Conservation (phyloP, 1,139 yeast genomes). For the Debaryomyces fabryi region DNA sequence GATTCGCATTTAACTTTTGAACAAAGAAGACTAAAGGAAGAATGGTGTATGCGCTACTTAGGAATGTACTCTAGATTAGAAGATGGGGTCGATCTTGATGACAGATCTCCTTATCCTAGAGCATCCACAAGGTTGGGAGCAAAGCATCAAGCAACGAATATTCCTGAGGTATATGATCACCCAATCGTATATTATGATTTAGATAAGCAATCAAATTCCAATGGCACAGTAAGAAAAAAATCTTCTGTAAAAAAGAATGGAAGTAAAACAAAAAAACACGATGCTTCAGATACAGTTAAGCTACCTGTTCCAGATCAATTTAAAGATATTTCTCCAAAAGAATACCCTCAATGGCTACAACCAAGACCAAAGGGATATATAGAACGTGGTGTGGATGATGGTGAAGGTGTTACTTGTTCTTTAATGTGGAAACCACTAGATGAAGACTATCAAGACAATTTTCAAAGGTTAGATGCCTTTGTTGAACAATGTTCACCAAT, state of each 20-base stretch:
- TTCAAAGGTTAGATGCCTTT: constrained; percentile 52
- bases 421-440: constrained; percentile 66
- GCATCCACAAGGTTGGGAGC: constrained; percentile 80
- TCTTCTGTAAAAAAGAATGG: constrained; percentile 18
- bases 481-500: constrained; percentile 55
- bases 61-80: constrained; percentile 78
- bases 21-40: constrained; percentile 57
- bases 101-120: constrained; percentile 74
- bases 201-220: constrained; percentile 22
- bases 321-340: constrained; percentile 40
- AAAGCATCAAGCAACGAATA: constrained; percentile 68
- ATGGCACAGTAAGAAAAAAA: constrained; percentile 19
- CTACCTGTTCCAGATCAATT: constrained; percentile 53
- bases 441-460: constrained; percentile 32
- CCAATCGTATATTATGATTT: constrained; percentile 70
- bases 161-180: constrained; percentile 69
- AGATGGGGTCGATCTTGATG: constrained; percentile 79
- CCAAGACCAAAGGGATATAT: constrained; percentile 77
- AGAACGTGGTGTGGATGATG: constrained; percentile 81
- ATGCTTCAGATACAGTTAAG: constrained; percentile 26
- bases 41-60: constrained; percentile 81
- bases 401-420: constrained; percentile 55
- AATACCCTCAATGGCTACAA: constrained; percentile 76
- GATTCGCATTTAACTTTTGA: constrained; percentile 46
- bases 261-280: constrained; percentile 18